phyloP scores from a whole-genome alignment of 2,329 filamentous ascomycete species.

The Verticillium albo-atrum region DNA sequence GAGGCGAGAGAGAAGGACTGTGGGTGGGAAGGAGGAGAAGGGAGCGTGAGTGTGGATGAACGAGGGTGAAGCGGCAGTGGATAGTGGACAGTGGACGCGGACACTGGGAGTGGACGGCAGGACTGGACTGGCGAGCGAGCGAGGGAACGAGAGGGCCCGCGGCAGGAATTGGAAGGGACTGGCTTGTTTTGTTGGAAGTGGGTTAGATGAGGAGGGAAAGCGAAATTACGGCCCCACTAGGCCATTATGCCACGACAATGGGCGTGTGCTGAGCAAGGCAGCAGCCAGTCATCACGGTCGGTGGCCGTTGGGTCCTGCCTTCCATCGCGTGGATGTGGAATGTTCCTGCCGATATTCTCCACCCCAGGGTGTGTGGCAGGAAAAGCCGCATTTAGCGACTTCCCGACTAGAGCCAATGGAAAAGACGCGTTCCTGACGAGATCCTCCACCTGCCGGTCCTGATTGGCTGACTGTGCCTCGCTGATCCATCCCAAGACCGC shows the following conservation, averaged over 20 bases:
- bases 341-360: background rate
- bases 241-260: background rate
- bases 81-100: background rate
- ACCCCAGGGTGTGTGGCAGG: background rate
- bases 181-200: constrained; percentile 36
- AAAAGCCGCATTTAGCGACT: background rate
- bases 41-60: constrained; percentile 9
- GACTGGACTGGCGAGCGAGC: constrained; percentile 19
- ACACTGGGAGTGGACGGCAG: background rate
- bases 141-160: constrained; percentile 34
- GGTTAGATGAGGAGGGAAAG: constrained; percentile 18
- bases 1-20: constrained; percentile 8
- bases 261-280: background rate
- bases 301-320: background rate
- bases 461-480: background rate
- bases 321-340: background rate
- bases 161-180: constrained; percentile 25
- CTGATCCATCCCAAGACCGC: background rate
- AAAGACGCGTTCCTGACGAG: background rate
- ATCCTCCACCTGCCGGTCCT: background rate
- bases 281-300: background rate
- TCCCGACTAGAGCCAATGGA: background rate
- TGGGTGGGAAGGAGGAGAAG: constrained; percentile 6
- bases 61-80: constrained; percentile 11
- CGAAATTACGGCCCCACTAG: constrained; percentile 12